These are phyloP conservation scores for Basidiobolus meristosporus DNA, from an alignment of 371 early-diverging fungal species.

Conservation along the genomic window DNA sequence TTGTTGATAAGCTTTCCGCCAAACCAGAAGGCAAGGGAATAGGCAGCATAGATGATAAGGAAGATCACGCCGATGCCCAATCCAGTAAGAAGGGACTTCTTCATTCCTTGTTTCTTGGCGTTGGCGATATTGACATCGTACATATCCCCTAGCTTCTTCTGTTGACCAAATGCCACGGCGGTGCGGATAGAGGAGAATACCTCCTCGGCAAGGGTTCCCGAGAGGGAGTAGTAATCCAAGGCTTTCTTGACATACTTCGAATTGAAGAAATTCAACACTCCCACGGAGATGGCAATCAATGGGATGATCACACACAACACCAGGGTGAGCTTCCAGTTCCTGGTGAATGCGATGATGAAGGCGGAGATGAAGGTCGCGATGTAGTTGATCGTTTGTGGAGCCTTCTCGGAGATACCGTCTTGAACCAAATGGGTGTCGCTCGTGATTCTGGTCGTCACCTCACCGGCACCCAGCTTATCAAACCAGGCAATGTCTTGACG, in stretches of 20 bases:
- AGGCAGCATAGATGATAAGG: conserved; percentile 26
- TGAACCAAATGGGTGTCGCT: conserved; percentile 60
- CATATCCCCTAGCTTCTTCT: conserved; percentile 35
- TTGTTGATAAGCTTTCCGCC: conserved; percentile 22
- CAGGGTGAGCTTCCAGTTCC: conserved; percentile 72
- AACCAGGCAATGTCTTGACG: conserved; percentile 87
- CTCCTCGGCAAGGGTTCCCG: conserved; percentile 58
- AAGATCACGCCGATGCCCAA: conserved; percentile 23
- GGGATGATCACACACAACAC: conserved; percentile 25
- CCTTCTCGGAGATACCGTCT: conserved; percentile 78
- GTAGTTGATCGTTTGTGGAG: conserved; percentile 44
- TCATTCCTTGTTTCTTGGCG: conserved; percentile 30
- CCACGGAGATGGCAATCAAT: conserved; percentile 14
- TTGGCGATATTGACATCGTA: conserved; percentile 30
- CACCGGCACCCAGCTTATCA: conserved; percentile 50
- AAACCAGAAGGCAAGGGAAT: conserved; percentile 42
- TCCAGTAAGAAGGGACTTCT: conserved; percentile 25
- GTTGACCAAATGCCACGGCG: conserved; percentile 65
- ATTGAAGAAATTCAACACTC: conserved; percentile 46
- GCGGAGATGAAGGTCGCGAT: conserved; percentile 66
- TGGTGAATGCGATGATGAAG: conserved; percentile 67
- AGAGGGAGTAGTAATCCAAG: conserved; percentile 37
- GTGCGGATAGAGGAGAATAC: conserved; percentile 73
- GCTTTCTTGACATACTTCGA: conserved; percentile 19
- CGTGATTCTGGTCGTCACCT: conserved; percentile 50